Evolutionary conservation across 345 rosid species (phyloP), one percentile per base, ranked within the genome.

Genomic region (Nasturtium officinale): DNA sequence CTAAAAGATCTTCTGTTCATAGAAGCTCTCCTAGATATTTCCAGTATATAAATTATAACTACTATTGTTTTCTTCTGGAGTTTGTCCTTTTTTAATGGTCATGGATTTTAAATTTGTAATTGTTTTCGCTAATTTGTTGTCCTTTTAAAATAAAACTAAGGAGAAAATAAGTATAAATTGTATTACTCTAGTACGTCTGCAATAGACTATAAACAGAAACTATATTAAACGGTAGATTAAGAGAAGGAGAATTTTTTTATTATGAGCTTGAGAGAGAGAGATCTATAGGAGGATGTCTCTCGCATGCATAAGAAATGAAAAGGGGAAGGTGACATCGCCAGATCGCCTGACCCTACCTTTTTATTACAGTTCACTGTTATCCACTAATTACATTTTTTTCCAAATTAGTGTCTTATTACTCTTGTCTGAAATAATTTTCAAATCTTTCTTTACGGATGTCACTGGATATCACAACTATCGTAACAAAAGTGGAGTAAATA

Each of bases 1-100:
- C 67, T 61, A 61, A 61, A 74, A 74, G 48, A 62, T 69, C 20
- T 69, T 62, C 35, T 69, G 79, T 62, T 69, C 75, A 54, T 76
- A 61, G 79, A 76, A 76, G 71, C 60, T 69, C 75, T 69, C 52
- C 65, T 23, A 76, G 70, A 69, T 76, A 18, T 53, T 68, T 32
- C 67, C 45, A 9, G 33, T 55, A 58, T 28, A 37, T 9, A 4
- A 48, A 30, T 37, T 71, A 59, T 37, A n/a, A n/a, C n/a, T n/a
- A 61, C 28, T 21, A 37, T 30, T 45, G 71, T 53, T 32, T 48
- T 55, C 25, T 65, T 65, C 46, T 62, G 29, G 12, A 3, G n/a
- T n/a, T n/a, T n/a, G n/a, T 57, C 9, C 42, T 52, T 50, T 17
- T 52, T 50, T 17, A 52, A 18, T 42, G 25, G 3, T 28, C 53